phyloP scores from a whole-genome alignment of 805 yeast species.

The Millerozyma acaciae region DNA sequence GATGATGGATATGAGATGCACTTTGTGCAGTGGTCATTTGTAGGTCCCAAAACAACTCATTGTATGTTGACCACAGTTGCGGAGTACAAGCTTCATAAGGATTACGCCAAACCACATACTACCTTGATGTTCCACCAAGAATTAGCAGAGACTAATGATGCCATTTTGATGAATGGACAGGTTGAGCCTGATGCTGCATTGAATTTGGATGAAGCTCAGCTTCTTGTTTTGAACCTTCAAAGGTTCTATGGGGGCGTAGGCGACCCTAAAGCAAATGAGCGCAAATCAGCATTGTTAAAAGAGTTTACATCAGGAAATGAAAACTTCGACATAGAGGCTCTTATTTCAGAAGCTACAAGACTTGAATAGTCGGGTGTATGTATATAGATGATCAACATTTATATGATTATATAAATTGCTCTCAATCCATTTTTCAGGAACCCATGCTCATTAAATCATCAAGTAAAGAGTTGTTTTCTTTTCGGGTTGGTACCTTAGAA shows the following conservation, averaged over 20 bases:
- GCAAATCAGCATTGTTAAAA: constrained; percentile 54
- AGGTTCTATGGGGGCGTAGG: constrained; percentile 73
- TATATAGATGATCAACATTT: not conserved
- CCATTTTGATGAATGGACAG: constrained; percentile 82
- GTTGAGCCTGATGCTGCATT: constrained; percentile 70
- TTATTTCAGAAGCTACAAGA: constrained; percentile 72
- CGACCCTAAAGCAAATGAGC: constrained; percentile 35
- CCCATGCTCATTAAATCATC: constrained; percentile 13
- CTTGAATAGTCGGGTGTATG: constrained; percentile 40
- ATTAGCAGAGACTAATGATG: constrained; percentile 50
- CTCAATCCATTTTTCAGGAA: too few species aligned
- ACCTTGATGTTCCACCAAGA: constrained; percentile 86
- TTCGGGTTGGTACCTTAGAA: too few species aligned
- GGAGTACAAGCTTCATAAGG: constrained; percentile 85
- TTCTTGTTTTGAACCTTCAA: constrained; percentile 71
- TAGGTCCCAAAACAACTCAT: constrained; percentile 78
- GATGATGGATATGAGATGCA: constrained; percentile 70
- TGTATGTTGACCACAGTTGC: constrained; percentile 88
- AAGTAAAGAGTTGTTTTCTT: too few species aligned
- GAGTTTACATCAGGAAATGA: constrained; percentile 69
- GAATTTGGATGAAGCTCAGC: constrained; percentile 70
- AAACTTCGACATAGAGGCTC: constrained; percentile 59
- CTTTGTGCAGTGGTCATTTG: constrained; percentile 90
- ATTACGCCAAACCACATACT: constrained; percentile 93
- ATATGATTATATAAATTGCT: constrained; percentile 2